Conservation (phyloP, 2,329 filamentous ascomycete genomes). For the Blastomyces parvus region DNA sequence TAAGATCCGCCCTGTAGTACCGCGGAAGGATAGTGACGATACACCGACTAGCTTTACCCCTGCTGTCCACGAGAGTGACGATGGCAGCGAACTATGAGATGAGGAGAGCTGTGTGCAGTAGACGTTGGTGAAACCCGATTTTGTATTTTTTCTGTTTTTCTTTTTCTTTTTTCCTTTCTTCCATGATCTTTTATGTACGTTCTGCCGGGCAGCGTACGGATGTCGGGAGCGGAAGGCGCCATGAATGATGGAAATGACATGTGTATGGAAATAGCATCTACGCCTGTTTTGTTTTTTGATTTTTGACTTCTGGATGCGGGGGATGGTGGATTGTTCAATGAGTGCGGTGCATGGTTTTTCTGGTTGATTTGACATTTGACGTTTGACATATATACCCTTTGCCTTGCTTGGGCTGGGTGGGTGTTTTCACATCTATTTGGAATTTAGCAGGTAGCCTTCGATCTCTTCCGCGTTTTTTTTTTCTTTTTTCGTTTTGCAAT, state of each 20-base stretch:
- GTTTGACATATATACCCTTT: not conserved
- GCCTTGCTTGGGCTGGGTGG: not conserved
- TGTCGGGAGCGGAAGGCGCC: not conserved
- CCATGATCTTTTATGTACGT: not conserved
- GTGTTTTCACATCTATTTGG: not conserved
- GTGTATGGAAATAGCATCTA: not conserved
- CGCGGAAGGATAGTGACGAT: conserved; percentile 8
- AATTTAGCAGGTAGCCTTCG: not conserved
- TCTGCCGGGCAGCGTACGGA: not conserved
- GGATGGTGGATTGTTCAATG: not conserved
- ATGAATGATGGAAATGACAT: not conserved
- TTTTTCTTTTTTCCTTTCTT: too few relatives aligned
- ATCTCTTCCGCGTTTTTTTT: not conserved
- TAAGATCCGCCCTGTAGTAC: conserved; percentile 33
- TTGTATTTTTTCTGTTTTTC: not conserved
- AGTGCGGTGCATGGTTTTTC: not conserved
- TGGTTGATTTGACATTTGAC: not conserved
- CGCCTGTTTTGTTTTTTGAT: not conserved
- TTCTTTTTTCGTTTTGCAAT: not conserved
- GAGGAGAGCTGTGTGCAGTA: not conserved
- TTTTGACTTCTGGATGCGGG: not conserved
- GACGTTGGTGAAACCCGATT: not conserved
- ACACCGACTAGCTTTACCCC: not conserved
- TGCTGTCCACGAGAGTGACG: not conserved
- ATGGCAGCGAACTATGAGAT: not conserved